phyloP scores from a whole-genome alignment of 1,284 basidiomycete species.

The Kwoniella shivajii region DNA sequence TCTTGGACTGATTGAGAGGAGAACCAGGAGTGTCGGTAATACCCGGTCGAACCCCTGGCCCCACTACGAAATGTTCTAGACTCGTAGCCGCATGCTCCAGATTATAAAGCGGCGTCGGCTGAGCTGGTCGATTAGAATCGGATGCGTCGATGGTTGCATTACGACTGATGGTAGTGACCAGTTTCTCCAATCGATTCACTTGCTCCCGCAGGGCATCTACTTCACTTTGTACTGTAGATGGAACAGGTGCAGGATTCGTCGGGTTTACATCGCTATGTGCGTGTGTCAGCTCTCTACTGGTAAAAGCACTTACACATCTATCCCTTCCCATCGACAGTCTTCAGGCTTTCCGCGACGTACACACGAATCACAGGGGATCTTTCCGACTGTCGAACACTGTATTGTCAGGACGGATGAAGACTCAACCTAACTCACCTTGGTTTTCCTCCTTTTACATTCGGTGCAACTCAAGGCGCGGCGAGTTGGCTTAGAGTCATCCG shows the following conservation, averaged over 20 bases:
- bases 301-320: not conserved
- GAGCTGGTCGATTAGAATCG: not conserved
- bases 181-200: slow-evolving; percentile 1
- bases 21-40: slow-evolving; percentile 1
- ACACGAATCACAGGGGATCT: slow-evolving; percentile 31
- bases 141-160: not conserved
- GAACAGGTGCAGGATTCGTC: too few species aligned
- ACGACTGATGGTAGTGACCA: slow-evolving; percentile 3
- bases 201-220: slow-evolving; percentile 1
- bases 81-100: slow-evolving; percentile 2
- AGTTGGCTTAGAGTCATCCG: not conserved
- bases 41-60: slow-evolving; percentile 8
- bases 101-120: not conserved
- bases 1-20: not conserved
- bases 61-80: slow-evolving; percentile 7
- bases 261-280: too few species aligned
- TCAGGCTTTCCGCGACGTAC: slow-evolving; percentile 20
- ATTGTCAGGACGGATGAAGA: not conserved
- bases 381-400: slow-evolving; percentile 28
- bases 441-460: slow-evolving; percentile 33
- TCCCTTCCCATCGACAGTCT: slow-evolving; percentile 25
- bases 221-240: not conserved
- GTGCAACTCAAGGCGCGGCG: slow-evolving; percentile 24
- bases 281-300: too few species aligned
- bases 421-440: slow-evolving; percentile 18